Percentiles rank a stretch among this genome's conserved stretches.
Evolutionary conservation across 1,139 yeast genomes (phyloP).

Genomic region (Yamadazyma siamensis): DNA sequence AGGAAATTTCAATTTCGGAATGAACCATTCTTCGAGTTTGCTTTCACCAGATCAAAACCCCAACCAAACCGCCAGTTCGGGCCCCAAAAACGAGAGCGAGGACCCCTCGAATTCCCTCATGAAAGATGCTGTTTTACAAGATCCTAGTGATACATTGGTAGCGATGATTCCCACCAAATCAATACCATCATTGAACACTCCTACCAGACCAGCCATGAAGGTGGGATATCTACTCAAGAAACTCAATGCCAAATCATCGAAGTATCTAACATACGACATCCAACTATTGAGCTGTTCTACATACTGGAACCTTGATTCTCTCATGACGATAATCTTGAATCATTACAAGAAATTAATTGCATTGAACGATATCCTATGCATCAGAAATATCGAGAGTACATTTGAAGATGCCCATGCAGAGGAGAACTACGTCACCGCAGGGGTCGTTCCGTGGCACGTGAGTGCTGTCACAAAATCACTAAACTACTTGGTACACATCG

Average conservation of each 20-base stretch:
- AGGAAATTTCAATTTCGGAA: slow-evolving; percentile 19
- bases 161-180: slow-evolving; percentile 63
- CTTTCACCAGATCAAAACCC: slow-evolving; percentile 27
- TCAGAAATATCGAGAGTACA: slow-evolving; percentile 23
- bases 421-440: slow-evolving; percentile 17
- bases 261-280: slow-evolving; percentile 49
- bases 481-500: slow-evolving; percentile 42
- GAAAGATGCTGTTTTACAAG: slow-evolving; percentile 42
- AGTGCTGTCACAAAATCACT: slow-evolving; percentile 69
- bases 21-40: slow-evolving; percentile 12
- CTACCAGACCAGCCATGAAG: slow-evolving; percentile 66
- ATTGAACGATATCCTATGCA: slow-evolving; percentile 41
- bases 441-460: slow-evolving; percentile 77
- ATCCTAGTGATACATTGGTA: slow-evolving; percentile 53
- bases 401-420: slow-evolving; percentile 16
- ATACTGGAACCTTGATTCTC: slow-evolving; percentile 51
- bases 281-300: slow-evolving; percentile 68
- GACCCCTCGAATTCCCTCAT: slow-evolving; percentile 2
- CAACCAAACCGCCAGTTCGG: slow-evolving; percentile 8
- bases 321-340: slow-evolving; percentile 56
- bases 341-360: slow-evolving; percentile 70
- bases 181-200: slow-evolving; percentile 65
- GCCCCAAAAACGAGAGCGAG: slow-evolving; percentile 2
- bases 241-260: slow-evolving; percentile 8
- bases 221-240: slow-evolving; percentile 65